phyloP scores from a whole-genome alignment of 1,284 basidiomycete genomes.

The Ustilago loliicola region DNA sequence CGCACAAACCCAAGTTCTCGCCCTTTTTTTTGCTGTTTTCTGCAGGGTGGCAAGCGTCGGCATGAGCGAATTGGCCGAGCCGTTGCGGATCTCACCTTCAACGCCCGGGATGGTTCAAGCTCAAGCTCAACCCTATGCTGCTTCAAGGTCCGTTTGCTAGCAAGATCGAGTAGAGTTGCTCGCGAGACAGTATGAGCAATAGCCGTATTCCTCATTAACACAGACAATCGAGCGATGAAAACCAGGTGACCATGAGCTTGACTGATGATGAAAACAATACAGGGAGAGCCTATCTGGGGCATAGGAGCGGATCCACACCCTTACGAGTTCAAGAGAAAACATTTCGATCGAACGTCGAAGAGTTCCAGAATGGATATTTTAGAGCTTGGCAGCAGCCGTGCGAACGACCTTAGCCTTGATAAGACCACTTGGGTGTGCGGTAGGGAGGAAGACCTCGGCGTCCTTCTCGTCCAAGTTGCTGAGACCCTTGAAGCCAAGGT shows the following conservation, averaged over 20 bases:
- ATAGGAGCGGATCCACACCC: background rate
- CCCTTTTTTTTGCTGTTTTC: background rate
- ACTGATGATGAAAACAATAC: background rate
- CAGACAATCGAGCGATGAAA: background rate
- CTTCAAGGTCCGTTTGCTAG: too few species aligned
- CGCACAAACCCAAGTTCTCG: background rate
- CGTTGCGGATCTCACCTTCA: background rate
- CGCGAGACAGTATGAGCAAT: background rate
- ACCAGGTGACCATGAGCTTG: background rate
- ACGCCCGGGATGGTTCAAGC: background rate
- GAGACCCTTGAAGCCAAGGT: slow-evolving; percentile 60
- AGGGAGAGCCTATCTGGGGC: background rate
- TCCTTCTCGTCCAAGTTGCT: slow-evolving; percentile 61
- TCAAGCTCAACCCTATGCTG: too few species aligned
- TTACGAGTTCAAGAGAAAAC: background rate
- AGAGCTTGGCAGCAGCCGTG: slow-evolving; percentile 51
- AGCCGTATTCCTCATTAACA: background rate
- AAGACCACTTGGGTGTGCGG: slow-evolving; percentile 61
- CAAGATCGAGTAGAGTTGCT: too few species aligned
- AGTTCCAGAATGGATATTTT: background rate
- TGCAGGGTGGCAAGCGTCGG: slow-evolving; percentile 3
- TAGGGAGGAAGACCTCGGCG: slow-evolving; percentile 65
- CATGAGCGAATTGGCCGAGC: slow-evolving; percentile 1
- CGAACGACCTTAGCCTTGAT: slow-evolving; percentile 63
- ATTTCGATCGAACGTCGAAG: background rate